phyloP scores from a whole-genome alignment of 345 rosid genomes.

The Gossypium stocksii region DNA sequence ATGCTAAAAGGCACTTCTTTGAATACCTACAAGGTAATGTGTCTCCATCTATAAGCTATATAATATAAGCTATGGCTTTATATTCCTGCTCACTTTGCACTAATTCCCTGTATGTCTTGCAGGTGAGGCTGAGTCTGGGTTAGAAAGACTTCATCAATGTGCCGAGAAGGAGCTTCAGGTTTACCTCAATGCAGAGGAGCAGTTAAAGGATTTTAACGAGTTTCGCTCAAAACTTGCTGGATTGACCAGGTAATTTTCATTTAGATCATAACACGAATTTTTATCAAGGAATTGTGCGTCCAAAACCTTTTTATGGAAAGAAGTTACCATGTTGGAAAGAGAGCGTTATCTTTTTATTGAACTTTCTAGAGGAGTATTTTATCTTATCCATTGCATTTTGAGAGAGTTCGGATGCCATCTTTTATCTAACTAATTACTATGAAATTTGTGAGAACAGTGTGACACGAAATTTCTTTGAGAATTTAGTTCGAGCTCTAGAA shows the following conservation, averaged over 20 bases:
- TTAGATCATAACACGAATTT: background rate
- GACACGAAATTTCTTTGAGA: slow-evolving; percentile 76
- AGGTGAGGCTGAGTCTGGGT: slow-evolving; percentile 90
- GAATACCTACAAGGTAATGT: slow-evolving; percentile 76
- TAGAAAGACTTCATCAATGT: slow-evolving; percentile 85
- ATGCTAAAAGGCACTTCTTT: slow-evolving; percentile 68
- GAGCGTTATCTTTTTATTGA: background rate
- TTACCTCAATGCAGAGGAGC: slow-evolving; percentile 51
- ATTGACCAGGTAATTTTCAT: slow-evolving; percentile 54
- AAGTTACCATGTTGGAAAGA: background rate
- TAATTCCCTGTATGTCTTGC: slow-evolving; percentile 14
- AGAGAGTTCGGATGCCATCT: background rate
- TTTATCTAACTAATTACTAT: background rate
- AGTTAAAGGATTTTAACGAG: slow-evolving; percentile 66
- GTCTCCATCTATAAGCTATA: slow-evolving; percentile 7
- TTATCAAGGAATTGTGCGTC: background rate
- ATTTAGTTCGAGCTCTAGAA: slow-evolving; percentile 72
- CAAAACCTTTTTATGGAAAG: too few relatives aligned
- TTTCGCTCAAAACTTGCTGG: slow-evolving; percentile 87
- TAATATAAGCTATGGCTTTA: background rate
- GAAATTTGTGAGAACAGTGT: slow-evolving; percentile 42
- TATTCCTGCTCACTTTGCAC: slow-evolving; percentile 4
- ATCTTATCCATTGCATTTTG: background rate
- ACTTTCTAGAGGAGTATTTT: background rate
- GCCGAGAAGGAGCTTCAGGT: slow-evolving; percentile 76